These are phyloP conservation scores for Marasmius sp. DNA, from an alignment of 1,284 basidiomycete species.

Conservation along the genomic window DNA sequence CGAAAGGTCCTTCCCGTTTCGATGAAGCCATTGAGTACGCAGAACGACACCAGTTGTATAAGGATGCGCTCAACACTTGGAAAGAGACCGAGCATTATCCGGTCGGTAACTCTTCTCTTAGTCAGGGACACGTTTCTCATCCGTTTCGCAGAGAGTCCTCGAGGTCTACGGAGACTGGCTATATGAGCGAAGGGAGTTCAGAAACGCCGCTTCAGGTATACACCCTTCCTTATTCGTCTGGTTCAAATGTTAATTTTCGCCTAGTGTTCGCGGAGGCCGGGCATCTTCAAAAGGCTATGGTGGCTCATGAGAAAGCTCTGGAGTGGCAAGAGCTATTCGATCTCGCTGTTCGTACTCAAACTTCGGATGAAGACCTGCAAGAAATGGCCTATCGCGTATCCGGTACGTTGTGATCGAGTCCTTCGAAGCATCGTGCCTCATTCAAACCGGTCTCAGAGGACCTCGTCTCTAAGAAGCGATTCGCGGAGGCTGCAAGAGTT, in stretches of 20 bases:
- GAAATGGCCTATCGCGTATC: constrained; percentile 74
- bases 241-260: not conserved
- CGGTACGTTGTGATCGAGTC: constrained; percentile 44
- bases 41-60: constrained; percentile 78
- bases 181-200: constrained; percentile 81
- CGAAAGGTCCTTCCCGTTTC: constrained; percentile 60
- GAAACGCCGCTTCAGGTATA: constrained; percentile 80
- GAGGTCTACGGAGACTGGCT: constrained; percentile 88
- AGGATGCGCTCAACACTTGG: constrained; percentile 75
- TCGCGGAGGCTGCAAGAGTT: constrained; percentile 80
- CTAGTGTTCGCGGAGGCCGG: constrained; percentile 74
- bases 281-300: constrained; percentile 71
- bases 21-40: constrained; percentile 82
- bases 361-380: constrained; percentile 52
- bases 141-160: constrained; percentile 38
- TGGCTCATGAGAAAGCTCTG: constrained; percentile 82
- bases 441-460: constrained; percentile 56
- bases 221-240: constrained; percentile 7
- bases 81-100: constrained; percentile 59
- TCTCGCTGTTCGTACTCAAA: constrained; percentile 55
- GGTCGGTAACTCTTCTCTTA: constrained; percentile 38
- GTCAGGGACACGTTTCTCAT: constrained; percentile 5
- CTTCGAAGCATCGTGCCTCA: not conserved
- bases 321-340: constrained; percentile 91
- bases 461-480: constrained; percentile 75